These are phyloP conservation scores for Nicotiana tomentosiformis DNA, from an alignment of 257 asterid species.

Conservation along the genomic window DNA sequence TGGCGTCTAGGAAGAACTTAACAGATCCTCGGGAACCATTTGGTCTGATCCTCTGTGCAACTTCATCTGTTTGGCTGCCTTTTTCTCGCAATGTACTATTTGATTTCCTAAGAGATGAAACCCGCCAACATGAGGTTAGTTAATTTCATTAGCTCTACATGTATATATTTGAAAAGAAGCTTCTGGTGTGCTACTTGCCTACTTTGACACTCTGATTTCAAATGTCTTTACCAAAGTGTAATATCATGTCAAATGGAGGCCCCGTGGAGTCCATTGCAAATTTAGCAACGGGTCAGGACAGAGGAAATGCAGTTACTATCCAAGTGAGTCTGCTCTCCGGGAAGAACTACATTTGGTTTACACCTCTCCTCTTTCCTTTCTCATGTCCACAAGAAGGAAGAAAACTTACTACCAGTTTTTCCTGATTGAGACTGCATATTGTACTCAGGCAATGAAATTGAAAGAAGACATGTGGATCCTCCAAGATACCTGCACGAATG, in stretches of 20 bases:
- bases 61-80: constrained; percentile 22
- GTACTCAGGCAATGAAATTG: constrained; percentile 42
- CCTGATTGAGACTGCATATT: not conserved
- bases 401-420: not conserved
- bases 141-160: no score
- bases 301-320: constrained; percentile 58
- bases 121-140: not conserved
- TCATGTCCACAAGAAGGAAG: not conserved
- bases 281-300: constrained; percentile 66
- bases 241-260: constrained; percentile 27
- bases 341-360: no score
- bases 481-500: constrained; percentile 61
- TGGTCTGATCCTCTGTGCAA: constrained; percentile 65
- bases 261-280: constrained; percentile 40
- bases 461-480: constrained; percentile 51
- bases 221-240: constrained; percentile 49
- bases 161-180: no score
- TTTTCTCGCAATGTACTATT: constrained; percentile 53
- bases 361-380: not conserved
- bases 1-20: constrained; percentile 37
- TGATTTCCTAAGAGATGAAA: constrained; percentile 68
- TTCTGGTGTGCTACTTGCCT: no score
- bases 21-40: constrained; percentile 55
- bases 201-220: not conserved
- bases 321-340: constrained; percentile 38